Conservation (phyloP, 1,139 yeast genomes). For the Saccharomycopsis hybrid region DNA sequence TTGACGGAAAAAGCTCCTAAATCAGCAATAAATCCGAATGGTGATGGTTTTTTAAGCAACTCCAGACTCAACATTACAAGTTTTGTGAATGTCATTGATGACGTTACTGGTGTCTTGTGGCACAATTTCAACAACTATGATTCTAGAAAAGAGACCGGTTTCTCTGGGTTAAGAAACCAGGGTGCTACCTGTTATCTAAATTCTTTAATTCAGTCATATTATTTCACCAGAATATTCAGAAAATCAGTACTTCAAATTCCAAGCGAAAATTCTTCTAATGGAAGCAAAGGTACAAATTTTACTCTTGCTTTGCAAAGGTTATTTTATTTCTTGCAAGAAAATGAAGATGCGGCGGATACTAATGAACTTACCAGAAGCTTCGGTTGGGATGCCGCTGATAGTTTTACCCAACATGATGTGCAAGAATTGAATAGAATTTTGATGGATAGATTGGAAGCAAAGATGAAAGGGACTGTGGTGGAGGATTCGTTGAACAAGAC, state of each 20-base stretch:
- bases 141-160: slow-evolving; percentile 82
- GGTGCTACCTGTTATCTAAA: slow-evolving; percentile 98
- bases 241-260: slow-evolving; percentile 87
- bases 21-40: slow-evolving; percentile 27
- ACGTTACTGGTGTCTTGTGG: slow-evolving; percentile 93
- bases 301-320: slow-evolving; percentile 83
- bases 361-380: slow-evolving; percentile 81
- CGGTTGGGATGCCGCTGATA: slow-evolving; percentile 97
- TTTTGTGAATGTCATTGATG: slow-evolving; percentile 70
- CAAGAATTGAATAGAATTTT: slow-evolving; percentile 92
- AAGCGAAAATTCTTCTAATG: slow-evolving; percentile 48
- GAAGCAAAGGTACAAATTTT: slow-evolving; percentile 32
- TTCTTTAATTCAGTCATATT: slow-evolving; percentile 85
- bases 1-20: slow-evolving; percentile 17
- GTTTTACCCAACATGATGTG: slow-evolving; percentile 96
- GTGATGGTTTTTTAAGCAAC: slow-evolving; percentile 26
- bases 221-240: slow-evolving; percentile 76
- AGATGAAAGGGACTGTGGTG: slow-evolving; percentile 84
- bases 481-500: slow-evolving; percentile 75
- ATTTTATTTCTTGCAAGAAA: slow-evolving; percentile 70
- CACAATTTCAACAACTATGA: slow-evolving; percentile 80
- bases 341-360: slow-evolving; percentile 75
- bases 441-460: slow-evolving; percentile 88
- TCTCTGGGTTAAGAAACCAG: slow-evolving; percentile 88
- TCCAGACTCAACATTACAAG: slow-evolving; percentile 67